Percentiles rank a stretch among this genome's conserved stretches.
phyloP scores from a whole-genome alignment of 1,284 basidiomycete genomes.

The Microbotryum lychnidis-dioicae region DNA sequence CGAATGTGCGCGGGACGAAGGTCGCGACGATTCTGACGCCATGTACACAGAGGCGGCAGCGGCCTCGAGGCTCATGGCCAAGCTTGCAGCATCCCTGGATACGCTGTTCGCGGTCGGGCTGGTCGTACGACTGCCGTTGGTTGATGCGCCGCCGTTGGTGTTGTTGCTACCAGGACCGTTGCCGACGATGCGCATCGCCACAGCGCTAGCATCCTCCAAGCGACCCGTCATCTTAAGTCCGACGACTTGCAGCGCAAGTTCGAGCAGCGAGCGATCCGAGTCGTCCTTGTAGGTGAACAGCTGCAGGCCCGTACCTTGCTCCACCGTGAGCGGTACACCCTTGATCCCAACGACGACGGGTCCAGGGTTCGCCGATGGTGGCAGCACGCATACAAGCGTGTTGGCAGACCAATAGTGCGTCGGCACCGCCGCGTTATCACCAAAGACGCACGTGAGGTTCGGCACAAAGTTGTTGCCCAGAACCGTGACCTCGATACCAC shows the following conservation, averaged over 20 bases:
- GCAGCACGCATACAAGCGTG: slow-evolving; percentile 84
- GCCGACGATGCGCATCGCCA: slow-evolving; percentile 52
- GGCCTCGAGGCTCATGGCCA: slow-evolving; percentile 16
- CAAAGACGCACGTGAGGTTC: slow-evolving; percentile 67
- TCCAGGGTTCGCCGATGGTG: slow-evolving; percentile 71
- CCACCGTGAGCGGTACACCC: slow-evolving; percentile 49
- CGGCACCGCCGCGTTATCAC: slow-evolving; percentile 67
- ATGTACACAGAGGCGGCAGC: slow-evolving; percentile 32
- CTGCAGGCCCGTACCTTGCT: slow-evolving; percentile 42
- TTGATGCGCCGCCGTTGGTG: neutral
- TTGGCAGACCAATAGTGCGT: slow-evolving; percentile 90
- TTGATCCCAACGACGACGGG: slow-evolving; percentile 84
- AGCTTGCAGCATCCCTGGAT: slow-evolving; percentile 8
- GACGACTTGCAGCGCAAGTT: slow-evolving; percentile 86
- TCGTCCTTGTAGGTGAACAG: slow-evolving; percentile 86
- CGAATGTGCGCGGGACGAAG: slow-evolving; percentile 33
- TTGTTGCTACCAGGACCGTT: slow-evolving; percentile 3
- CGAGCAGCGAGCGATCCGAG: slow-evolving; percentile 85
- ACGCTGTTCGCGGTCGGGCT: too few relatives aligned
- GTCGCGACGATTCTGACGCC: slow-evolving; percentile 38
- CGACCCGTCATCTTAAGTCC: slow-evolving; percentile 94
- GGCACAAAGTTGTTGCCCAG: slow-evolving; percentile 75
- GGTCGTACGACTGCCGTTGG: neutral
- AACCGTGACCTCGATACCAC: slow-evolving; percentile 90
- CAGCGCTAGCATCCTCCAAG: slow-evolving; percentile 82